These are phyloP conservation scores for Calonectria hawksworthii DNA, from an alignment of 2,329 filamentous ascomycete species.

Conservation along the genomic window DNA sequence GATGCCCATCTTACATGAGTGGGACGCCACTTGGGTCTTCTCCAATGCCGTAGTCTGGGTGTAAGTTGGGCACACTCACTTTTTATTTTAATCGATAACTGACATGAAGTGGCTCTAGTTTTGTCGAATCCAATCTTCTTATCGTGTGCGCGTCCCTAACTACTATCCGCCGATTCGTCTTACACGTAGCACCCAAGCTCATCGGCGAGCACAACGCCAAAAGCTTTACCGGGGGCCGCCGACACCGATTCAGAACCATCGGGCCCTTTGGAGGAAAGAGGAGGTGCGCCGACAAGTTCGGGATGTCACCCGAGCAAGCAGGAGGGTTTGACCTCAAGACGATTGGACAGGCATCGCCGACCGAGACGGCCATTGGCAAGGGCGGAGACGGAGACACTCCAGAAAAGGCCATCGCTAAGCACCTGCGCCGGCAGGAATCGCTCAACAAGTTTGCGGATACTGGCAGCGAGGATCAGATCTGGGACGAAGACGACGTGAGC, in stretches of 20 bases:
- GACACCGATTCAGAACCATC: slow-evolving; percentile 39
- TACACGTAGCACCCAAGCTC: slow-evolving; percentile 46
- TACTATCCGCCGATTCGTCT: slow-evolving; percentile 53
- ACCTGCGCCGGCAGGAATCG: slow-evolving; percentile 41
- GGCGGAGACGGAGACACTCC: slow-evolving; percentile 29
- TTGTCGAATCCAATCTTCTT: slow-evolving; percentile 53
- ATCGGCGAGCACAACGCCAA: slow-evolving; percentile 36
- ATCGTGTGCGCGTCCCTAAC: slow-evolving; percentile 54
- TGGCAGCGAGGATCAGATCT: slow-evolving; percentile 24
- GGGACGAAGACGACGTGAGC: slow-evolving; percentile 24
- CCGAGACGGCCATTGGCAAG: slow-evolving; percentile 31
- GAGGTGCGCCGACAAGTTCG: slow-evolving; percentile 23
- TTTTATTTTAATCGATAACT: not conserved
- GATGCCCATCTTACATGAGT: slow-evolving; percentile 40
- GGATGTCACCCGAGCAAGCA: slow-evolving; percentile 23
- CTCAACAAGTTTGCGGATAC: slow-evolving; percentile 38
- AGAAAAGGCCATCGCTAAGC: slow-evolving; percentile 29
- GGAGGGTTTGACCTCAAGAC: slow-evolving; percentile 40
- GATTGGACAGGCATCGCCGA: slow-evolving; percentile 39
- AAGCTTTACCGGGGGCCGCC: slow-evolving; percentile 23
- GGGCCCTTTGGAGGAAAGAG: slow-evolving; percentile 24
- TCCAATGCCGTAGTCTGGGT: slow-evolving; percentile 48
- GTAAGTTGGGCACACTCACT: slow-evolving; percentile 33
- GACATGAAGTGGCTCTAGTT: slow-evolving; percentile 37
- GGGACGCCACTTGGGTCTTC: slow-evolving; percentile 50